Evolutionary conservation across 73 alveolate species (phyloP), one percentile per base, ranked within the genome.

Genomic region (Blepharisma stoltei): DNA sequence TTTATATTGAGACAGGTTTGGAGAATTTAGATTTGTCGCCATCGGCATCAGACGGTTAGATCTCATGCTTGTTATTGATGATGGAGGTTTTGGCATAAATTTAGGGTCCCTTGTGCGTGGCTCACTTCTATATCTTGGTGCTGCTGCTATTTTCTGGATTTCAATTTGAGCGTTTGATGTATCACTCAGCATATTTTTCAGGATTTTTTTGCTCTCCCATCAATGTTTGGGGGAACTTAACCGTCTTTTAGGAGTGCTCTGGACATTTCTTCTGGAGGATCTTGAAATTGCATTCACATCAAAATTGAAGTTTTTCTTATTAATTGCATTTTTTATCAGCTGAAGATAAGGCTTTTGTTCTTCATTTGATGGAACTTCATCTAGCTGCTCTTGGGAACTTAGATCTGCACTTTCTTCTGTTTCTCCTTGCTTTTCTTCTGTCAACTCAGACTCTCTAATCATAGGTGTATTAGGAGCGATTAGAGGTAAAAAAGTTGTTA

Each of bases 181-280:
- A 14, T 11, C 23, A 14, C 27, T 52, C 4, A 52, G n/a, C 14
- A 38, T n/a, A 14, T 60, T n/a, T 14, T 60, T 1, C 18, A 60
- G 14, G 5, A 60, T 60, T 60, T 60, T 60, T 14, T 60, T 60
- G 23, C 73, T 60, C 5, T 60, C 73, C 73, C 73, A 60, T 38
- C 73, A 60, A 14, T n/a, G 73, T 60, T 60, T 60, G 18, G 23
- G 18, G 4, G 23, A 8, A 25, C 23, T 60, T 14, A 38, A 5
- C 47, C 73, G 41, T 32, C 41, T 32, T 32, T 32, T 60, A 9
- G 73, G 73, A 2, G 73, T 60, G 73, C 73, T 60, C 5, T 60
- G 14, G 73, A 14, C 14, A 20, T 11, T 38, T 60, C 73, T 60
- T 20, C 73, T n/a, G n/a, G 73, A 60, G 46, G 23, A 8, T 60